These are phyloP conservation scores for Taphrina flavorubra DNA, from an alignment of 1,139 yeast species.

Conservation along the genomic window DNA sequence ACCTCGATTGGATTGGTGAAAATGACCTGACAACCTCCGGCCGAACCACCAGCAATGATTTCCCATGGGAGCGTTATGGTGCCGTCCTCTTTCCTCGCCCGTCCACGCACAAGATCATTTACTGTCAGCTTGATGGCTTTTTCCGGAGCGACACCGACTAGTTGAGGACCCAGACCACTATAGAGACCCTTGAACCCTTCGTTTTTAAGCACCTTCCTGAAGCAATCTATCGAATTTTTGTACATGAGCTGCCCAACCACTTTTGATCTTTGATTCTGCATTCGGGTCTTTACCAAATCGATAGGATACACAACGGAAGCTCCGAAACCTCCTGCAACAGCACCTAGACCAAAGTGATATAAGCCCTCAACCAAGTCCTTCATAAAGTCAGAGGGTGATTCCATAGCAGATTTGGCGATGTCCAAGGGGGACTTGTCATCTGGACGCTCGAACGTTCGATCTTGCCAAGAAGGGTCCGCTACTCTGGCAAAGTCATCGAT, in stretches of 20 bases:
- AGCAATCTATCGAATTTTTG: slow-evolving; percentile 84
- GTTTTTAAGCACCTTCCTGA: slow-evolving; percentile 70
- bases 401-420: slow-evolving; percentile 54
- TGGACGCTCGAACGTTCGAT: slow-evolving; percentile 41
- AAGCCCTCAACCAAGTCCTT: slow-evolving; percentile 73
- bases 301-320: slow-evolving; percentile 98
- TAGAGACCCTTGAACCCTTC: slow-evolving; percentile 92
- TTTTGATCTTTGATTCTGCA: slow-evolving; percentile 88
- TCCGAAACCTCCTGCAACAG: slow-evolving; percentile 96
- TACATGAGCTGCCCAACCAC: slow-evolving; percentile 64
- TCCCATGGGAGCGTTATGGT: slow-evolving; percentile 73
- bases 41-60: slow-evolving; percentile 84
- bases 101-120: slow-evolving; percentile 82
- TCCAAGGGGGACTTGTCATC: slow-evolving; percentile 49
- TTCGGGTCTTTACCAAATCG: slow-evolving; percentile 92
- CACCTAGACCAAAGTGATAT: slow-evolving; percentile 87
- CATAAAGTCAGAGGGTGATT: slow-evolving; percentile 54
- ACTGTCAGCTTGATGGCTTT: slow-evolving; percentile 96
- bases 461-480: slow-evolving; percentile 57
- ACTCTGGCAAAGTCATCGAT: slow-evolving; percentile 55
- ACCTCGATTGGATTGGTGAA: slow-evolving; percentile 96
- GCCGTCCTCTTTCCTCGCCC: slow-evolving; percentile 65
- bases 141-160: slow-evolving; percentile 97
- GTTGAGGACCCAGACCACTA: slow-evolving; percentile 91
- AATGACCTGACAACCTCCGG: slow-evolving; percentile 96